A percentile compares a stretch with the other conserved stretches of the same genome.
phyloP scores from a whole-genome alignment of 495 filamentous ascomycete genomes.

The Penicillium nucicola region DNA sequence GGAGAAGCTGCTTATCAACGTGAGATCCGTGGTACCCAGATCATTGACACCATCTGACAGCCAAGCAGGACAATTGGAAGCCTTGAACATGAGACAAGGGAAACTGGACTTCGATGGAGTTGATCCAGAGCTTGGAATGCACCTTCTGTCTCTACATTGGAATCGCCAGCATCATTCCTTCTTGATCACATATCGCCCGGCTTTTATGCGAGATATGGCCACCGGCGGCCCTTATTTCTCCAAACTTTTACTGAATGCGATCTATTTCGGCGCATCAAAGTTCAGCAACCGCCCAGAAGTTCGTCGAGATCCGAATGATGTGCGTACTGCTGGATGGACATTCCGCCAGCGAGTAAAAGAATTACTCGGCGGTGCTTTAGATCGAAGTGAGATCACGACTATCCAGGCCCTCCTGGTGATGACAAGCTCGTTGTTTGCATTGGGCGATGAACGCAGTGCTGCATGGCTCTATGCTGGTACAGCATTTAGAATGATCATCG shows the following conservation, averaged over 20 bases:
- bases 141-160: slow-evolving; percentile 22
- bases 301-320: slow-evolving; percentile 25
- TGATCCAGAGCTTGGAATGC: slow-evolving; percentile 17
- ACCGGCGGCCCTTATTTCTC: slow-evolving; percentile 32
- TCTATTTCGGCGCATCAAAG: slow-evolving; percentile 33
- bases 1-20: slow-evolving; percentile 28
- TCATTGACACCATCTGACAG: neutral
- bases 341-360: slow-evolving; percentile 27
- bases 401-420: slow-evolving; percentile 23
- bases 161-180: slow-evolving; percentile 31
- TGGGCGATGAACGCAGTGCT: slow-evolving; percentile 21
- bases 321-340: slow-evolving; percentile 21
- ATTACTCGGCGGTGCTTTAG: slow-evolving; percentile 15
- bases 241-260: slow-evolving; percentile 34
- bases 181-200: slow-evolving; percentile 35
- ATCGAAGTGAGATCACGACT: slow-evolving; percentile 23
- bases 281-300: slow-evolving; percentile 27
- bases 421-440: slow-evolving; percentile 18
- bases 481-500: slow-evolving; percentile 32
- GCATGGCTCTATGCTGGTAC: slow-evolving; percentile 37
- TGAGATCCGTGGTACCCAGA: slow-evolving; percentile 4
- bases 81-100: slow-evolving; percentile 20
- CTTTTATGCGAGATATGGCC: slow-evolving; percentile 37
- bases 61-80: slow-evolving; percentile 24
- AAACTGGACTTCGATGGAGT: slow-evolving; percentile 43